Evolutionary conservation across 768 basidiomycete species (phyloP).

Genomic region (Ramaria rubella): DNA sequence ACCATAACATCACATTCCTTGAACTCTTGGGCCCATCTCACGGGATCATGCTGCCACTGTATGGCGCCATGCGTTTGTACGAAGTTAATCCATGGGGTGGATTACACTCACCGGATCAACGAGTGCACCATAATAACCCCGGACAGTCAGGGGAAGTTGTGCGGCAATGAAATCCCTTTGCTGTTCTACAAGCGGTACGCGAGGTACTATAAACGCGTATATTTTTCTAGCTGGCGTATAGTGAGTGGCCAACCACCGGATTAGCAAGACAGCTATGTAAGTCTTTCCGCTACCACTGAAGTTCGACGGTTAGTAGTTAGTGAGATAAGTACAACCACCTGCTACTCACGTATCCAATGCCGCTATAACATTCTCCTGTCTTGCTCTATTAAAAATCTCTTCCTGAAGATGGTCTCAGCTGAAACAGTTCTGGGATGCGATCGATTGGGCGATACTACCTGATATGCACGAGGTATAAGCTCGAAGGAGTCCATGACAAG

Average conservation of each 20-base stretch:
- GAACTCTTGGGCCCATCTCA: slow-evolving; percentile 59
- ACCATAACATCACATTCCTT: slow-evolving; percentile 67
- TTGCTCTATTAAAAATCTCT: slow-evolving; percentile 48
- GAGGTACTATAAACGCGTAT: slow-evolving; percentile 78
- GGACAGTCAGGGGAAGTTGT: slow-evolving; percentile 60
- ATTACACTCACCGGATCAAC: slow-evolving; percentile 57
- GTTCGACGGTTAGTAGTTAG: not conserved
- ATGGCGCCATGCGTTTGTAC: not conserved
- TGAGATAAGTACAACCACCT: slow-evolving; percentile 11
- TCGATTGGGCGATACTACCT: slow-evolving; percentile 16
- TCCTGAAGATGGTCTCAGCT: slow-evolving; percentile 23
- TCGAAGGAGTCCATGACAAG: not conserved
- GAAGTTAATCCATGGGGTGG: not conserved
- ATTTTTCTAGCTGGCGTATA: slow-evolving; percentile 45
- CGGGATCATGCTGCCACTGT: slow-evolving; percentile 13
- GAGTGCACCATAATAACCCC: slow-evolving; percentile 62
- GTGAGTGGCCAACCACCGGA: slow-evolving; percentile 64
- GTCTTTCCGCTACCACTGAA: slow-evolving; percentile 48
- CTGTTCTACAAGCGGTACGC: slow-evolving; percentile 80
- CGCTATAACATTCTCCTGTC: slow-evolving; percentile 47
- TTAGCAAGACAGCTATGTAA: slow-evolving; percentile 53
- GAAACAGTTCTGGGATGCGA: not conserved
- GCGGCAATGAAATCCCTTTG: slow-evolving; percentile 61
- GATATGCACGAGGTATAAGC: slow-evolving; percentile 41
- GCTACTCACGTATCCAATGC: slow-evolving; percentile 52